phyloP scores from a whole-genome alignment of 192 early-diverging fungal species.

The Spinellus fusiger region DNA sequence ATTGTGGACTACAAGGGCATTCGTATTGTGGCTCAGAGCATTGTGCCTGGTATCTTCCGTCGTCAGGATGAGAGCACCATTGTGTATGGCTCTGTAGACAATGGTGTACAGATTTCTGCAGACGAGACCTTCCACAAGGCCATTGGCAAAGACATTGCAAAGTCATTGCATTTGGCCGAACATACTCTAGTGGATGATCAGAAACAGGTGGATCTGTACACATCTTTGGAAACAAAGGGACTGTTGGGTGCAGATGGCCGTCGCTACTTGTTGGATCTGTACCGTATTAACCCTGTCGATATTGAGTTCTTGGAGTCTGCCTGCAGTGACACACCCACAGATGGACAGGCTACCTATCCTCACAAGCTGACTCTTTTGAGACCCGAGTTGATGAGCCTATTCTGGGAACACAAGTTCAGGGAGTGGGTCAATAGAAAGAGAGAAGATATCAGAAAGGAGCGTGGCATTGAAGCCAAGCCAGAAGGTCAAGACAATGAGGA shows the following conservation, averaged over 20 bases:
- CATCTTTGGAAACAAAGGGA: conserved; percentile 89
- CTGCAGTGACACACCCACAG: conserved; percentile 38
- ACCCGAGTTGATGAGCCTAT: conserved; percentile 79
- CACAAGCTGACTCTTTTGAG: conserved; percentile 81
- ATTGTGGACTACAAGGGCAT: conserved; percentile 90
- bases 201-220: conserved; percentile 60
- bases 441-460: conserved; percentile 36
- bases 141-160: conserved; percentile 59
- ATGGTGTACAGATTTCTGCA: conserved; percentile 64
- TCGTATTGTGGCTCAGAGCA: conserved; percentile 88
- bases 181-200: conserved; percentile 71
- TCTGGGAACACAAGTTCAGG: conserved; percentile 77
- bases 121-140: conserved; percentile 74
- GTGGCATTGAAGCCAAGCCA: conserved; percentile 2
- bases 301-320: conserved; percentile 79
- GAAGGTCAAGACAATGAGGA: conserved; percentile 9
- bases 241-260: conserved; percentile 87
- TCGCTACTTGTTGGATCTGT: conserved; percentile 89
- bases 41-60: conserved; percentile 85
- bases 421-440: conserved; percentile 53
- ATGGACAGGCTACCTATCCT: conserved; percentile 67
- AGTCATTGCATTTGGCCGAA: conserved; percentile 71
- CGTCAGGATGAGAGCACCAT: conserved; percentile 70
- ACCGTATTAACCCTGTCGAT: conserved; percentile 87
- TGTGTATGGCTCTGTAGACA: conserved; percentile 89